Evolutionary conservation across 164 flowering plant species (phyloP), one percentile per base, ranked within the genome.

Genomic region (Aristolochia fimbriata): DNA sequence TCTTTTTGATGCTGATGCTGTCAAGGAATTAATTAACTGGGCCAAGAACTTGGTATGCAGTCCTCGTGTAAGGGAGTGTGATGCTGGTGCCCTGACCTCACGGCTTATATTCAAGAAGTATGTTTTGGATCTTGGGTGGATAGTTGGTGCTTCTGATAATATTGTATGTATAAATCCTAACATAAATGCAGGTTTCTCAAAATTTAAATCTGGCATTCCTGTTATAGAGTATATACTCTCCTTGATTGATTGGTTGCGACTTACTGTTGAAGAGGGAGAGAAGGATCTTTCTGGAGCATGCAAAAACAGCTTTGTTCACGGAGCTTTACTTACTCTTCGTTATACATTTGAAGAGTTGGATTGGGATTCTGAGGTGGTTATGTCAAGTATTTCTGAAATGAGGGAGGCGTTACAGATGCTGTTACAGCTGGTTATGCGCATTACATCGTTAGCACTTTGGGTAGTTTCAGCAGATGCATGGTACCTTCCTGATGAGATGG

Each of bases 381-480:
- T 76, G 70, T 72, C 76, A 9, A 73, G 76, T 60, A 70, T 66
- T 23, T 51, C 73, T 47, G 91, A 80, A 62, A 85, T 88, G 95
- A 91, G 78, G 71, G 46, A 46, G 68, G 88, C 68, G 55, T 55
- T 94, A 33, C 81, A 76, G 68, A 82, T 71, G 70, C 88, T 94
- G 14, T 67, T 94, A 62, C 83, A 85, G 69, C 71, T 94, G 67
- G 81, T 91, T 33, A 71, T 73, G 81, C 80, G 87, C 51, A 81
- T 94, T 62, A 94, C 99, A 41, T 77, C 93, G 37, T 70, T 90
- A 76, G 97, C 99, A 59, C 95, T 94, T 55, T 77, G 95, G 84
- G 99, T 94, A 69, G 96, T 94, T 68, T 86, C 99, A 52, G 85
- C 99, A 59, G 97, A 88, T 88, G 97, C 99, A 19, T 94, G 85